Base-by-base conservation (phyloP, 1,139 yeast genomes). In the Pichia norvegensis region DNA sequence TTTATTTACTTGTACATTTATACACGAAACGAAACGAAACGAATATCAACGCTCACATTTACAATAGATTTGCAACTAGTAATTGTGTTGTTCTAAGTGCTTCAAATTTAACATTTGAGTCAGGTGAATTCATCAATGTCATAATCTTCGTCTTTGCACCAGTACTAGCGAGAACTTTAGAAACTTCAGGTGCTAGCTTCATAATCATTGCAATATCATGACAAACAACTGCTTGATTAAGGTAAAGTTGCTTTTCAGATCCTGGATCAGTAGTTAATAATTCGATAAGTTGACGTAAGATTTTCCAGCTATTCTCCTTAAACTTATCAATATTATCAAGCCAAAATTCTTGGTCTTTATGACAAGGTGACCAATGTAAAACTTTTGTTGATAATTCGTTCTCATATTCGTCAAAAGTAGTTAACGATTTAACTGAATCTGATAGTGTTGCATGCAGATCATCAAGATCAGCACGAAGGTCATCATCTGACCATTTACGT, bases 401-500 rank as follows among this genome's bases (percentile, higher is more conserved):
- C 57, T 78, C 72, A 65, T 90, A 92, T 65, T 90, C 97, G 60
- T 92, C 98, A 62, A 92, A 85, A 2, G 96, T 87, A 5, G 97
- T 82, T 69, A 92, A 76, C 53, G 78, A 80, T 46, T 81, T 76
- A 51, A 84, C 90, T 42, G 86, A 81, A 36, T 80, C 85, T 53
- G 79, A 78, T 56, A 92, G 74, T 14, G 71, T 70, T 40, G 73
- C 79, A 46, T 72, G 68, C 55, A 92, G 70, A 41, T 67, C 65
- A 29, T 69, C 70, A 54, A 94, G 74, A 63, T 90, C 97, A 33
- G 70, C 73, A 43, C 85, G 76, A 55, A 94, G 76, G 64, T 92
- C 99, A 53, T 87, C 95, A 63, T 92, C 99, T 13, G 95, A 85
- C 81, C 95, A 90, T 64, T 92, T 92, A 58, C 97, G 74, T 53